Evolutionary conservation across 2,329 filamentous ascomycete species (phyloP), one percentile per base, ranked within the genome.

Genomic region (Phaeosphaeriaceae sp.): DNA sequence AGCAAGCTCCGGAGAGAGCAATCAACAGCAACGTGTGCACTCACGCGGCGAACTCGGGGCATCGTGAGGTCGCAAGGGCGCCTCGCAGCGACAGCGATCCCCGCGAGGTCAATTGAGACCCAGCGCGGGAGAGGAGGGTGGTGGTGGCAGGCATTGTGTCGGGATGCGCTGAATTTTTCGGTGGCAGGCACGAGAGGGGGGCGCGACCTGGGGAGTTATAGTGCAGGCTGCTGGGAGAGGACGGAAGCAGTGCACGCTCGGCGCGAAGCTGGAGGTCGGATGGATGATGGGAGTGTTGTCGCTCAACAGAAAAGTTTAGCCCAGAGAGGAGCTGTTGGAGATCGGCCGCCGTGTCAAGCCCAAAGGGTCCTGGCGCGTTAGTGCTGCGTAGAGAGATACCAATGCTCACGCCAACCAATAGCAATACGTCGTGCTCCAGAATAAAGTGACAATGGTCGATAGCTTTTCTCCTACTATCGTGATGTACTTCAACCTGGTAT

Each of bases 111-210:
- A 80, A 74, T 76, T 80, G 78, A 70, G 72, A 71, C 55, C 81
- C 79, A 60, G 78, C 76, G 71, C 81, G 77, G 59, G 79, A 70
- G 60, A 83, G 73, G 64, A 82, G 69, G 51, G 79, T 78, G 59
- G 80, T 77, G 55, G 73, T 63, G 50, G 85, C 83, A 77, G 85
- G 84, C 85, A 87, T 87, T 76, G 78, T 82, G 78, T 70, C 70
- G 71, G 73, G 72, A 74, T 70, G 72, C 65, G 60, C 64, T 65
- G 65, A 65, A 61, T 68, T 63, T 69, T 65, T 57, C 61, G 59
- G 51, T 59, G 60, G 41, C 45, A 65, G 56, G 57, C 47, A 41
- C 49, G 57, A 53, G 53, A 44, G 54, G 33, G 49, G 44, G 47
- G 31, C 54, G 22, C 56, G 60, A 54, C 55, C 53, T 48, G 22